Conservation (phyloP, 2,329 filamentous ascomycete genomes). For the Coniochaeta sp. region DNA sequence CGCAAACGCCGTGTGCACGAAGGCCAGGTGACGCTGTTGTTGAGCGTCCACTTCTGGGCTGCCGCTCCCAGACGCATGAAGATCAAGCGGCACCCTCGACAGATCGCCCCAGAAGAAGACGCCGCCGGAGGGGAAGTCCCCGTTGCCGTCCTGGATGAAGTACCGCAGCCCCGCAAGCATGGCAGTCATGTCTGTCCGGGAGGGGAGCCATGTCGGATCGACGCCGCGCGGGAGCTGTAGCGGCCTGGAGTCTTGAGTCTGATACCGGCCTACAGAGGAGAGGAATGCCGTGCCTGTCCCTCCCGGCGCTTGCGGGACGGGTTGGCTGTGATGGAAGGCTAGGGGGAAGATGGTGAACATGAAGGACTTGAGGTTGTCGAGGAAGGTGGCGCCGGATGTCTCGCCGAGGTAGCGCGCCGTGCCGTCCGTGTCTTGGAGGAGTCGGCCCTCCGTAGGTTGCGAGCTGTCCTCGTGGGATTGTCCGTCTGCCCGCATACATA, state of each 20-base stretch:
- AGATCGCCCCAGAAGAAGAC: constrained; percentile 35
- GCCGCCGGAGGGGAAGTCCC: constrained; percentile 34
- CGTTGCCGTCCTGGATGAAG: constrained; percentile 38
- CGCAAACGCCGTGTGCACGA: constrained; percentile 40
- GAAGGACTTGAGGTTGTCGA: constrained; percentile 41
- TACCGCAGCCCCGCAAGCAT: constrained; percentile 33
- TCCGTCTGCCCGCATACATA: constrained; percentile 3
- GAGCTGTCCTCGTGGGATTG: constrained; percentile 2
- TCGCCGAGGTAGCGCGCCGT: constrained; percentile 39
- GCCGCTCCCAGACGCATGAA: constrained; percentile 1
- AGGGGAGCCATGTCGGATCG: constrained; percentile 32
- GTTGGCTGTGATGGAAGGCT: constrained; percentile 15
- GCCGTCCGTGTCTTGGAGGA: constrained; percentile 37
- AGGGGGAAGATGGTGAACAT: constrained; percentile 32
- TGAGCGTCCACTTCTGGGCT: constrained; percentile 7
- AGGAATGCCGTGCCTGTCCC: constrained; percentile 25
- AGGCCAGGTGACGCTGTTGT: constrained; percentile 31
- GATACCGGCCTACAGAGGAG: constrained; percentile 34
- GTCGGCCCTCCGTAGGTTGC: constrained; percentile 27
- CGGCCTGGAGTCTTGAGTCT: constrained; percentile 38
- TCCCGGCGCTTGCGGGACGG: constrained; percentile 7
- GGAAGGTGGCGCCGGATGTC: constrained; percentile 42
- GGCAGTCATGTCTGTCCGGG: constrained; percentile 24
- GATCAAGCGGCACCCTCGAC: neutral
- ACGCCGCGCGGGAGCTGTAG: constrained; percentile 26